phyloP scores from a whole-genome alignment of 768 basidiomycete species.

The Daedaleopsis sinensis region DNA sequence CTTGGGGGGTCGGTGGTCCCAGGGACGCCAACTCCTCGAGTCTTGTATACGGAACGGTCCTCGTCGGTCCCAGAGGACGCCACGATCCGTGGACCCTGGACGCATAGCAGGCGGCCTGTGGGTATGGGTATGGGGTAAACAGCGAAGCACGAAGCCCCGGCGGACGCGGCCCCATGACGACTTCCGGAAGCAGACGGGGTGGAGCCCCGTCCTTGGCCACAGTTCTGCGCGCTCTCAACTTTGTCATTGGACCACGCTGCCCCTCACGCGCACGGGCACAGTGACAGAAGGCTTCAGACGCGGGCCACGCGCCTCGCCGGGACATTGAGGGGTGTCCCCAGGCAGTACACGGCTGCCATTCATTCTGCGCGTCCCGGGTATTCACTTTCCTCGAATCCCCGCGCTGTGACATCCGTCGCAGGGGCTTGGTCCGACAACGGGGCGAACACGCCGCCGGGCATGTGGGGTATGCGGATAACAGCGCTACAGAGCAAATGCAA shows the following conservation, averaged over 20 bases:
- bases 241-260: constrained; percentile 14
- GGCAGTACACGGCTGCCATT: background rate
- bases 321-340: background rate
- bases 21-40: background rate
- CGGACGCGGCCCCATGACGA: background rate
- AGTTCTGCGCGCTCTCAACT: background rate
- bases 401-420: background rate
- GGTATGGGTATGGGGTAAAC: no score
- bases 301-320: background rate
- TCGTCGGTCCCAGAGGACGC: background rate
- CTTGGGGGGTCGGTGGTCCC: background rate
- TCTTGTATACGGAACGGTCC: constrained; percentile 5
- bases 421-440: constrained; percentile 1
- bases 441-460: background rate
- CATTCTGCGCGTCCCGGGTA: constrained; percentile 6
- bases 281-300: constrained; percentile 4
- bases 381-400: background rate
- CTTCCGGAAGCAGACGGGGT: background rate
- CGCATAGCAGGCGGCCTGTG: background rate
- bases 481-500: constrained; percentile 15
- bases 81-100: no score
- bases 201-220: constrained; percentile 6
- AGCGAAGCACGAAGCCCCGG: background rate
- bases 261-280: background rate
- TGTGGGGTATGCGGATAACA: constrained; percentile 12